These are phyloP conservation scores for Phytopythium kandeliae DNA, from an alignment of 352 stramenopile genomes.

Conservation along the genomic window DNA sequence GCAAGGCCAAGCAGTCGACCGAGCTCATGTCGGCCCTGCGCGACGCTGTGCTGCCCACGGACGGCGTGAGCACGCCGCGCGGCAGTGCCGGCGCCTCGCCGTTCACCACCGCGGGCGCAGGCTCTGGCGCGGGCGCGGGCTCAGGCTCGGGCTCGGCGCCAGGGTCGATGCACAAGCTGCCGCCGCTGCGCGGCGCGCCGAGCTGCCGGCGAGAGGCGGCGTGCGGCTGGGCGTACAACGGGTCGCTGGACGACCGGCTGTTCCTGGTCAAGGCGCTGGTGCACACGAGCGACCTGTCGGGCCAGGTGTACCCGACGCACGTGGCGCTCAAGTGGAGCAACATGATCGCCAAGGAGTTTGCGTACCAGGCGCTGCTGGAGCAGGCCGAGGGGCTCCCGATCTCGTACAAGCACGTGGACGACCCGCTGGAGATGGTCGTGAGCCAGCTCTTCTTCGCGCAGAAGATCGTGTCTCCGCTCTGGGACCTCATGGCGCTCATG, in stretches of 20 bases:
- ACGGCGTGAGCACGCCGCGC: slow-evolving; percentile 31
- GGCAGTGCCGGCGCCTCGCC: slow-evolving; percentile 4
- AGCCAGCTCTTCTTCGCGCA: slow-evolving; percentile 83
- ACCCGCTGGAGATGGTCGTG: slow-evolving; percentile 83
- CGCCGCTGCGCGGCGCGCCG: slow-evolving; percentile 10
- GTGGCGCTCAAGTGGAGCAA: slow-evolving; percentile 89
- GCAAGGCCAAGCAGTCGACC: slow-evolving; percentile 14
- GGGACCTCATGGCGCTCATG: slow-evolving; percentile 70
- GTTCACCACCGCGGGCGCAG: too few relatives aligned
- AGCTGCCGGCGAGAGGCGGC: slow-evolving; percentile 24
- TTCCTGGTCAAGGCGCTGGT: slow-evolving; percentile 85
- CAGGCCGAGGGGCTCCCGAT: slow-evolving; percentile 73
- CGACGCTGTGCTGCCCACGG: slow-evolving; percentile 57
- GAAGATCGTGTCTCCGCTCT: slow-evolving; percentile 77
- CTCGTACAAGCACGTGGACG: slow-evolving; percentile 76
- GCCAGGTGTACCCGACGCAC: slow-evolving; percentile 81
- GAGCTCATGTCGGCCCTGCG: slow-evolving; percentile 43
- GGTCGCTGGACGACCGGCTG: slow-evolving; percentile 68
- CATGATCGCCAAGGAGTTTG: slow-evolving; percentile 89
- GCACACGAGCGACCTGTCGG: slow-evolving; percentile 82
- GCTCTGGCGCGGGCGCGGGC: too few relatives aligned
- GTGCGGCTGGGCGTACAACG: slow-evolving; percentile 54
- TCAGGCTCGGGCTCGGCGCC: slow-evolving; percentile 13
- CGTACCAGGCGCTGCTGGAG: slow-evolving; percentile 79
- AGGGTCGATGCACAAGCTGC: slow-evolving; percentile 16